Evolutionary conservation across 345 rosid species (phyloP), one percentile per base, ranked within the genome.

Genomic region (Ceriops decandra): DNA sequence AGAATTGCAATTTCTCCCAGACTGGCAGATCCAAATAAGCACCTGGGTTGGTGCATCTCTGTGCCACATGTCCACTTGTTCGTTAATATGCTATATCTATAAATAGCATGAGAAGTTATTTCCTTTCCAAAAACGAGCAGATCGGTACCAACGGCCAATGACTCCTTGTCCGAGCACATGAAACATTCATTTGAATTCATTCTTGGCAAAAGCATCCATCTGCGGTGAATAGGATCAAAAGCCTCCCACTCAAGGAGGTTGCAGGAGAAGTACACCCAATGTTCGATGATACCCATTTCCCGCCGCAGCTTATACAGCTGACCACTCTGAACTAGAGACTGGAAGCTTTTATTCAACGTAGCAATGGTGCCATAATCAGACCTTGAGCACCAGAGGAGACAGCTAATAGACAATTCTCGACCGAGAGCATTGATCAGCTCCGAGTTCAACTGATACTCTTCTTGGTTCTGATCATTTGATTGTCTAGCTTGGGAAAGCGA

Each of bases 201-300:
- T 38, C 54, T 76, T 4, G 92, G 95, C 66, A 88, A 64, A 67
- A 61, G 75, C 84, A 88, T 84, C 90, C 92, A 88, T 31, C 81
- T 74, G 22, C 66, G 2, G 52, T 68, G 69, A 46, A 73, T 54
- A 2, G 97, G 95, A 77, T 88, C 95, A 72, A 84, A 86, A 32
- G 87, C 87, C 69, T 84, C 92, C 97, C 97, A 90, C 58, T 84
- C 82, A 10, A 74, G 52, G 69, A 82, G 81, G 63, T 77, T 70
- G 69, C 90, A 83, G 0, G 89, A 85, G 78, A 86, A 84, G 66
- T 87, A 88, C 20, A 85, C 80, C 97, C 97, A 90, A 53, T 85
- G 87, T 64, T 78, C 81, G 20, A 70, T 31, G 17, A 78, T 35
- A 32, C 75, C 75, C 5, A 26, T 57, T 61, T 35, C 49, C 63